Percentiles rank a stretch among this genome's conserved stretches.
These are phyloP conservation scores for Wickerhamiella vanderwaltii DNA, from an alignment of 805 yeast species.

Conservation along the genomic window DNA sequence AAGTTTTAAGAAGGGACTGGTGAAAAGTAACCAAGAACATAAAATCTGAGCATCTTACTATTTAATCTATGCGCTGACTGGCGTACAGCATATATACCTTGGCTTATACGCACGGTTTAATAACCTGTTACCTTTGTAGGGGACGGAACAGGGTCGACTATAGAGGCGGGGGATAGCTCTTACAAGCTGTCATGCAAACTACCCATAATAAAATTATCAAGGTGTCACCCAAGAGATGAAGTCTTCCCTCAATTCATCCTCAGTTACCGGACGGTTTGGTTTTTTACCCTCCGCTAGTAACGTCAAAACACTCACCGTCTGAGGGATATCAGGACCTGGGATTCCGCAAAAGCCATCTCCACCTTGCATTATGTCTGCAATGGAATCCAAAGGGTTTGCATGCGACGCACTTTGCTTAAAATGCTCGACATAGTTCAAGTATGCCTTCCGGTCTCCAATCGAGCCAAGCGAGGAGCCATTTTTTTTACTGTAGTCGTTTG, in stretches of 20 bases:
- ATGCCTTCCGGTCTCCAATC: slow-evolving; percentile 48
- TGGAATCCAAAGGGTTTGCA: slow-evolving; percentile 53
- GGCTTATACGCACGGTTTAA: too few relatives aligned
- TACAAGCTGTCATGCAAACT: too few relatives aligned
- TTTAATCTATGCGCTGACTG: too few relatives aligned
- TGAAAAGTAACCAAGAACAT: too few relatives aligned
- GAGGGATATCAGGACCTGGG: not conserved
- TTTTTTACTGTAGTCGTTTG: slow-evolving; percentile 30
- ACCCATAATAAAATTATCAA: too few relatives aligned
- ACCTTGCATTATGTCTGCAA: slow-evolving; percentile 62
- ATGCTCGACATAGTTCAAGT: not conserved
- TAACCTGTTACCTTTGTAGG: too few relatives aligned
- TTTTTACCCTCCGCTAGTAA: slow-evolving; percentile 12
- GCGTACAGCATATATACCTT: too few relatives aligned
- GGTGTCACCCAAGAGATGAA: slow-evolving; percentile 13
- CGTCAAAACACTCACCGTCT: slow-evolving; percentile 12
- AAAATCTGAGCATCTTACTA: too few relatives aligned
- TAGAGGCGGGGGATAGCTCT: too few relatives aligned
- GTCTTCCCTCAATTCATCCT: slow-evolving; percentile 8
- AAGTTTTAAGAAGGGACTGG: too few relatives aligned
- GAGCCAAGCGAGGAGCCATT: slow-evolving; percentile 35
- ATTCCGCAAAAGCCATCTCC: slow-evolving; percentile 43
- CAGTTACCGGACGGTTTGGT: slow-evolving; percentile 5
- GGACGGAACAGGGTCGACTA: too few relatives aligned
- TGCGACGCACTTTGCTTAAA: slow-evolving; percentile 30